Conservation (phyloP, 2,329 filamentous ascomycete species). For the Meredithiella fracta region DNA sequence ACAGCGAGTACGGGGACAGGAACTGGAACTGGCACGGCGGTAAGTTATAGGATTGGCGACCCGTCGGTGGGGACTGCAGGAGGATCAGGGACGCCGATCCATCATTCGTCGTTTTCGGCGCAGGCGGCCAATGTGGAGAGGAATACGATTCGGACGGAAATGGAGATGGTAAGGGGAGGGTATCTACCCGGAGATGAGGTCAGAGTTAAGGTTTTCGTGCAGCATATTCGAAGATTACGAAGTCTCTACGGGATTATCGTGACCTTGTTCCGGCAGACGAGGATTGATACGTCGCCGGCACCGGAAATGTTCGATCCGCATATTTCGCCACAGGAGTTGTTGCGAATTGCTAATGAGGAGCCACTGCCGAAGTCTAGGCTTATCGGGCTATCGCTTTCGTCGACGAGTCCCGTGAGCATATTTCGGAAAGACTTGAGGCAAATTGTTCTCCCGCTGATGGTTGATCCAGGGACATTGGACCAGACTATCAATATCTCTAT, state of each 20-base stretch:
- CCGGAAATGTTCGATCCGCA: slow-evolving; percentile 31
- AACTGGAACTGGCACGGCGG: slow-evolving; percentile 11
- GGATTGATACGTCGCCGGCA: slow-evolving; percentile 61
- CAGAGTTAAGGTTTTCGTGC: slow-evolving; percentile 62
- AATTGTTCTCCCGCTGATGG: slow-evolving; percentile 70
- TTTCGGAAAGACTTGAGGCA: slow-evolving; percentile 92
- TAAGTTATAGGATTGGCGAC: slow-evolving; percentile 7
- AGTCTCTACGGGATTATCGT: slow-evolving; percentile 87
- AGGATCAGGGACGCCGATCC: slow-evolving; percentile 10
- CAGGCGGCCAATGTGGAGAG: slow-evolving; percentile 31
- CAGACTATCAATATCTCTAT: slow-evolving; percentile 70
- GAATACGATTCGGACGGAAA: slow-evolving; percentile 70
- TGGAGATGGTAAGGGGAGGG: slow-evolving; percentile 68
- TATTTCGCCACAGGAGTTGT: slow-evolving; percentile 45
- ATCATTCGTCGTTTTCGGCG: slow-evolving; percentile 6
- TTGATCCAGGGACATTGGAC: slow-evolving; percentile 64
- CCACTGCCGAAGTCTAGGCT: slow-evolving; percentile 75
- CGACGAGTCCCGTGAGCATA: slow-evolving; percentile 72
- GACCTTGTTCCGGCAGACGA: slow-evolving; percentile 77
- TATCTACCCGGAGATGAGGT: slow-evolving; percentile 74
- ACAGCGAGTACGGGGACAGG: slow-evolving; percentile 14
- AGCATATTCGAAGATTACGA: slow-evolving; percentile 77
- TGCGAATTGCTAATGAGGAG: slow-evolving; percentile 59
- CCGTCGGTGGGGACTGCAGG: neutral
- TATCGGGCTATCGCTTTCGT: slow-evolving; percentile 71